Evolutionary conservation across 352 stramenopile genomes (phyloP).

Genomic region (Elongisporangium undulatum): DNA sequence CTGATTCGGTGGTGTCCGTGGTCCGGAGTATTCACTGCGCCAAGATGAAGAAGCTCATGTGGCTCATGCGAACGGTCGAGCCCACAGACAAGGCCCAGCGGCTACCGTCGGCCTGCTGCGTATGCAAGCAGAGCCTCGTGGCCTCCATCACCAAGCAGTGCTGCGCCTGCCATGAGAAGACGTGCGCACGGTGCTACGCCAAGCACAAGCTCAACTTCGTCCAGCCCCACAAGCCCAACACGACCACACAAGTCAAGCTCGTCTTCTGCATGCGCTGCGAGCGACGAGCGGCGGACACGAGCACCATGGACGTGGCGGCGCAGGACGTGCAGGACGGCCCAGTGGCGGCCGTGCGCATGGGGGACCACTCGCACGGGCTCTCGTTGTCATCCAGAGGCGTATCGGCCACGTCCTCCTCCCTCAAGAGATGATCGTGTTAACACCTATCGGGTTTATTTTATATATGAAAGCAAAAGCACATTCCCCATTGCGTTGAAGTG

Average conservation of each 20-base stretch:
- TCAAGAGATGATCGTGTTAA: neutral
- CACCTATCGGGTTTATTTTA: neutral
- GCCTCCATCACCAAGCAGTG: neutral
- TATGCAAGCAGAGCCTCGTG: neutral
- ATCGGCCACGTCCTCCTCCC: neutral
- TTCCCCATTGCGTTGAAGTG: too few species aligned
- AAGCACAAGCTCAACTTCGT: constrained; percentile 29
- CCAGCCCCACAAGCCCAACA: constrained; percentile 16
- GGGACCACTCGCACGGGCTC: neutral
- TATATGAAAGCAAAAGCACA: neutral
- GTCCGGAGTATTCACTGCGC: constrained; percentile 19
- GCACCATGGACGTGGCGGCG: constrained; percentile 24
- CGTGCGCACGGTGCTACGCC: constrained; percentile 31
- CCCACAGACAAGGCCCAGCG: constrained; percentile 4
- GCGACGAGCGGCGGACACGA: constrained; percentile 18
- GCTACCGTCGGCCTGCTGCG: neutral
- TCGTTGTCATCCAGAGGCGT: neutral
- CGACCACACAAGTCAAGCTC: constrained; percentile 16
- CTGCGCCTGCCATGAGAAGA: constrained; percentile 16
- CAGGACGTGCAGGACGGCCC: constrained; percentile 15
- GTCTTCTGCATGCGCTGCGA: constrained; percentile 29
- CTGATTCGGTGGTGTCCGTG: neutral
- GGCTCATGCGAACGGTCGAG: constrained; percentile 24
- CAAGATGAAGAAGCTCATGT: constrained; percentile 39
- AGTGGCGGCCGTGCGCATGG: neutral